Base-by-base conservation (phyloP, 1,139 yeast genomes). In the Eremothecium cymbalariae region DNA sequence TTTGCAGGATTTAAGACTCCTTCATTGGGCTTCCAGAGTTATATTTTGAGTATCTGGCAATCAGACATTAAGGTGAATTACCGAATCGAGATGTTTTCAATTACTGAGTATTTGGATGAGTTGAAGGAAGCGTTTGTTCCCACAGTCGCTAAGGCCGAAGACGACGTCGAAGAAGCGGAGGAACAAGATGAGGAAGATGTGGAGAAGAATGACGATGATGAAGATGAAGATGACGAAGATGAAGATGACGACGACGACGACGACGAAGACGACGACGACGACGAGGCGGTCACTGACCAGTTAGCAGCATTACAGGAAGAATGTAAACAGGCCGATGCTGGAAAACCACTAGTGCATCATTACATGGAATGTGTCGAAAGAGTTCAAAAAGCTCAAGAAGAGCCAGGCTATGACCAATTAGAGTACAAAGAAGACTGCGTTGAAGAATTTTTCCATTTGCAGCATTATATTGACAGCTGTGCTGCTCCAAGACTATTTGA, bases 361-460 rank as follows among this genome's bases (percentile, higher is more conserved):
- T 86, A 81, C 67, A 79, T 82, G 44, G 96, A 88, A 64, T 90
- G 98, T 72, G 76, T 77, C 42, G 96, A 82, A 64, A 84, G 97
- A 69, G 97, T 90, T 48, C 77, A 88, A 49, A 75, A 78, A 62
- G 94, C 78, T 55, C 73, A 70, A 69, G 82, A 84, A 66, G 88
- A 84, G 55, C 80, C 74, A 48, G 94, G 68, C 46, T 86, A 88
- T 60, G 95, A 67, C 23, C 77, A 79, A 39, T 72, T 72, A 56
- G 77, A 70, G n/a, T 72, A 84, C 71, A 86, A 88, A 67, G 97
- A 88, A 68, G 95, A 88, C 66, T 90, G 98, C 70, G 80, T 88
- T 46, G 97, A 90, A 66, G 98, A 90, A 67, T 90, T 81, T 67
- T 88, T 88, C 88, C 97, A 90, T 67, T 72, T 86, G 61, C 84